Evolutionary conservation across 2,329 filamentous ascomycete species (phyloP).

Genomic region (Pseudocercospora pini-densiflorae): DNA sequence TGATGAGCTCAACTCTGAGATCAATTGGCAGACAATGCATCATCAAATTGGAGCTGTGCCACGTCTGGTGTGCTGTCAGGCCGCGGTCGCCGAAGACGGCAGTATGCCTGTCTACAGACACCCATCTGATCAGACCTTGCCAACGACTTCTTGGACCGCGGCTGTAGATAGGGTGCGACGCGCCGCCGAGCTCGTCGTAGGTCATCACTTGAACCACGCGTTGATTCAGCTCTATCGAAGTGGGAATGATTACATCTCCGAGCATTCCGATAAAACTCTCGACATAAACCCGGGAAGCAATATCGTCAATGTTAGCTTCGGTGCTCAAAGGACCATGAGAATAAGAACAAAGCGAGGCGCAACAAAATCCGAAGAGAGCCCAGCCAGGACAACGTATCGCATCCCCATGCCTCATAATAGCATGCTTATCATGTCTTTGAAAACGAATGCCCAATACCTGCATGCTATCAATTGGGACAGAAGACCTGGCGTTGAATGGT

Average conservation of each 20-base stretch:
- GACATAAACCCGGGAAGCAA: conserved; percentile 81
- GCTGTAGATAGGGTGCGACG: conserved; percentile 71
- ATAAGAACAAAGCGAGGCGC: conserved; percentile 75
- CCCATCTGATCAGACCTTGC: conserved; percentile 84
- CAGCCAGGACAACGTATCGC: conserved; percentile 62
- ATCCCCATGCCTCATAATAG: conserved; percentile 85
- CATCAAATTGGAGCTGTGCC: conserved; percentile 92
- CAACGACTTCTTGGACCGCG: conserved; percentile 74
- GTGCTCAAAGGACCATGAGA: conserved; percentile 87
- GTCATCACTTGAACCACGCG: conserved; percentile 86
- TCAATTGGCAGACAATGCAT: conserved; percentile 89
- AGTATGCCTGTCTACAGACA: conserved; percentile 91
- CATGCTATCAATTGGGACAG: conserved; percentile 93
- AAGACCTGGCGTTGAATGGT: conserved; percentile 69
- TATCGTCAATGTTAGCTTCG: conserved; percentile 94
- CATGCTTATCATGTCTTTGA: conserved; percentile 78
- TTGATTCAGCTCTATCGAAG: conserved; percentile 92
- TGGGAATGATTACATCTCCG: conserved; percentile 88
- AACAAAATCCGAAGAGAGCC: neutral
- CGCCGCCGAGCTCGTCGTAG: conserved; percentile 71
- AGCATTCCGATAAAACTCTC: conserved; percentile 95
- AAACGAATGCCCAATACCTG: conserved; percentile 84
- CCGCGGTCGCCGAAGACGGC: conserved; percentile 73
- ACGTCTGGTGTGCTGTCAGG: conserved; percentile 87
- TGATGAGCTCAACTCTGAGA: conserved; percentile 70